A percentile compares a stretch with the other conserved stretches of the same genome.
Evolutionary conservation across 2,329 filamentous ascomycete genomes (phyloP).

Genomic region (Plectosphaerella plurivora): DNA sequence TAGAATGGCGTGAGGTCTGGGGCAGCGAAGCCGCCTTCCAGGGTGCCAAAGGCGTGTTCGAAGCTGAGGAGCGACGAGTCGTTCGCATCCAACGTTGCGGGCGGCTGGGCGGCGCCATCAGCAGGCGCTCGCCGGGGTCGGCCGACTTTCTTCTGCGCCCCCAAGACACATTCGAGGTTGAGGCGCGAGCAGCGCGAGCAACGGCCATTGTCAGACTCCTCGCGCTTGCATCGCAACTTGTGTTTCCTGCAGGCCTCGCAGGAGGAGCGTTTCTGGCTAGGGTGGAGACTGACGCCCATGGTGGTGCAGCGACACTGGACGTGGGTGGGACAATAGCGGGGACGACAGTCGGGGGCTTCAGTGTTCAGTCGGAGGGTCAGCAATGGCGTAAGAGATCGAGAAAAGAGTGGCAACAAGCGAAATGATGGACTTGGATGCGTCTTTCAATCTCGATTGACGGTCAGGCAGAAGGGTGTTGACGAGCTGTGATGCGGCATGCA

Average conservation of each 20-base stretch:
- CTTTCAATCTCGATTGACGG: neutral
- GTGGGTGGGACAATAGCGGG: neutral
- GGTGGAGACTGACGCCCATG: constrained; percentile 13
- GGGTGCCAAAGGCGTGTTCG: neutral
- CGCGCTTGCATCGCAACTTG: constrained; percentile 25
- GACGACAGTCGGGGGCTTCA: neutral
- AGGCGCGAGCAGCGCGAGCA: constrained; percentile 24
- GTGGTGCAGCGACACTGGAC: neutral
- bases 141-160: constrained; percentile 24
- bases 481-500: too few species aligned
- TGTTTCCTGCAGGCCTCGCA: constrained; percentile 27
- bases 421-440: too few species aligned
- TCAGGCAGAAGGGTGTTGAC: neutral
- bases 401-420: neutral
- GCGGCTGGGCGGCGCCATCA: neutral
- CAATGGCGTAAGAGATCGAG: too few species aligned
- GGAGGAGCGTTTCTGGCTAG: constrained; percentile 25
- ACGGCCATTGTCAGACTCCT: constrained; percentile 12
- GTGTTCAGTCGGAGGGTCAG: neutral
- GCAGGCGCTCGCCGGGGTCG: constrained; percentile 15
- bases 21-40: neutral
- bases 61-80: neutral
- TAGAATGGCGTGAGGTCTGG: neutral
- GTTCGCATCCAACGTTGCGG: neutral
- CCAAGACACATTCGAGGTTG: constrained; percentile 19